phyloP scores from a whole-genome alignment of 176 grass and related monocot species.

The Zoysia pacifica region DNA sequence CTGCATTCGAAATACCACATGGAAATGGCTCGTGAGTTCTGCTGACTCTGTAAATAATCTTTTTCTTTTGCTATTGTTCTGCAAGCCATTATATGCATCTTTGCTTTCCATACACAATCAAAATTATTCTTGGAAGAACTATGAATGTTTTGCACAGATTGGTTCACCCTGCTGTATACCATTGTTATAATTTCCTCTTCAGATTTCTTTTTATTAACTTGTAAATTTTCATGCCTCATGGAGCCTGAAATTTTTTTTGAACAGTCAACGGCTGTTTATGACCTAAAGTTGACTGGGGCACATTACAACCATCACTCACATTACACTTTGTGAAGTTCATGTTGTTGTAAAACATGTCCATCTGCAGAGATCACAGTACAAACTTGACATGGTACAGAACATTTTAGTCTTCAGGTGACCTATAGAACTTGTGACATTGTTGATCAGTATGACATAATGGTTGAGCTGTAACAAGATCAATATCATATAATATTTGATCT shows the following conservation, averaged over 20 bases:
- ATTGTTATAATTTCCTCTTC: neutral
- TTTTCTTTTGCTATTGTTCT: slow-evolving; percentile 21
- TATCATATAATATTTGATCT: neutral
- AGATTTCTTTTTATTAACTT: neutral
- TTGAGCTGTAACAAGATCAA: neutral
- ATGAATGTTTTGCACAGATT: neutral
- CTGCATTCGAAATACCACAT: slow-evolving; percentile 16
- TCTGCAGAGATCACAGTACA: neutral
- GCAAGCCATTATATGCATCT: slow-evolving; percentile 8
- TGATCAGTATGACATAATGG: neutral
- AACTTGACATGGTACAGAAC: neutral
- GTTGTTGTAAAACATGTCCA: neutral
- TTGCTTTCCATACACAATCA: neutral
- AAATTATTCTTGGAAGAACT: neutral
- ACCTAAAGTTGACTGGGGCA: neutral
- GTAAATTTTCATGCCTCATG: neutral
- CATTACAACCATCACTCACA: slow-evolving; percentile 1
- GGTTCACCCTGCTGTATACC: neutral
- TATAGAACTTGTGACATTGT: slow-evolving; percentile 8
- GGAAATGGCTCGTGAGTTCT: slow-evolving; percentile 56
- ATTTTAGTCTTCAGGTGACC: neutral
- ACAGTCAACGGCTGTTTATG: neutral
- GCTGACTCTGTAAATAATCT: neutral
- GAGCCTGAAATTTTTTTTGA: neutral
- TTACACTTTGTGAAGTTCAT: neutral